Evolutionary conservation across 805 yeast species (phyloP).

Genomic region (Metschnikowia lachancei): DNA sequence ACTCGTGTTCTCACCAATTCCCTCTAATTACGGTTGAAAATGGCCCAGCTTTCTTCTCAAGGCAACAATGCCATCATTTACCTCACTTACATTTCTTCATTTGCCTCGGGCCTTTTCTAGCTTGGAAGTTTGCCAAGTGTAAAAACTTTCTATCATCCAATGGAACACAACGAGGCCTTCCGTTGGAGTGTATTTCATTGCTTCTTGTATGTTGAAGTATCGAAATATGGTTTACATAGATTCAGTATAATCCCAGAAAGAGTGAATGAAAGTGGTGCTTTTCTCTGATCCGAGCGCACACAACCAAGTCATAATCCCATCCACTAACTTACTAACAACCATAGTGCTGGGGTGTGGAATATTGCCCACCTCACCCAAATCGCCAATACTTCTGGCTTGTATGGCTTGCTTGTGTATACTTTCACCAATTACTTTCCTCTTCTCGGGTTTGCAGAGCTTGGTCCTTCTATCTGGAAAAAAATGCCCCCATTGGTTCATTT

Average conservation of each 20-base stretch:
- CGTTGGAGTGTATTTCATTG: conserved; percentile 81
- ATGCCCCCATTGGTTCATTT: conserved; percentile 87
- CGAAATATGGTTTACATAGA: neutral
- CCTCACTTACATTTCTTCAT: conserved; percentile 38
- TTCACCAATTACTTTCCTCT: conserved; percentile 83
- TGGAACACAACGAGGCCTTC: conserved; percentile 75
- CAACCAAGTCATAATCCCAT: too few relatives aligned
- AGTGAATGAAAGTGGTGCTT: too few relatives aligned
- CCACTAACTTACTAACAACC: conserved; percentile 20
- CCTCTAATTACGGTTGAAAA: neutral
- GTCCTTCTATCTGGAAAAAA: conserved; percentile 73
- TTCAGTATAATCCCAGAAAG: too few relatives aligned
- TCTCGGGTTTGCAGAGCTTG: conserved; percentile 74
- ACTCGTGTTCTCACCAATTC: too few relatives aligned
- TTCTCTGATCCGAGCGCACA: too few relatives aligned
- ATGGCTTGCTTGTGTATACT: conserved; percentile 81
- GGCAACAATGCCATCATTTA: conserved; percentile 46
- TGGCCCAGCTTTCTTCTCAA: conserved; percentile 19
- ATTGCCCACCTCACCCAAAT: conserved; percentile 79
- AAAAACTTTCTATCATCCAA: conserved; percentile 70
- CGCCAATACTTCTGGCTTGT: conserved; percentile 81
- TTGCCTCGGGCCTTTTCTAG: conserved; percentile 45
- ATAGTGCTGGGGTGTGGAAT: conserved; percentile 87
- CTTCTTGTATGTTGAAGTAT: conserved; percentile 61
- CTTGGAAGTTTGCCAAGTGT: conserved; percentile 52